Conservation (phyloP, 768 basidiomycete species). For the Boletus edulis region DNA sequence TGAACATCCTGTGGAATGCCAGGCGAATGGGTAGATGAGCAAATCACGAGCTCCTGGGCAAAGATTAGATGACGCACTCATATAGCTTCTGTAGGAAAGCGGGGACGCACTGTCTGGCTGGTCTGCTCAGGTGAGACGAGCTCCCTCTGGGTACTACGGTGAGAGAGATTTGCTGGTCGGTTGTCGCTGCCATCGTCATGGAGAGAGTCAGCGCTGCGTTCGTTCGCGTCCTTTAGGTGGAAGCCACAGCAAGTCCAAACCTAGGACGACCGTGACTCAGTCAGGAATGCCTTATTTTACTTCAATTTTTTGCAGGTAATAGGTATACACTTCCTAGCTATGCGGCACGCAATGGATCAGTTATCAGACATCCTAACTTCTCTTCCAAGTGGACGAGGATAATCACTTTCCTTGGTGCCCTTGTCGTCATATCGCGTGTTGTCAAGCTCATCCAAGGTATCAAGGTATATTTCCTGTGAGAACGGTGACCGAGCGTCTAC, state of each 20-base stretch:
- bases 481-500: no score
- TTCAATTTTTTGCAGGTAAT: no score
- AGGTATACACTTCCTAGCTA: no score
- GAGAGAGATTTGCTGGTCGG: conserved; percentile 61
- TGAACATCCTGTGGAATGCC: conserved; percentile 71
- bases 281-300: no score
- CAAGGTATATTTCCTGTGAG: no score
- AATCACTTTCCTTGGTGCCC: no score
- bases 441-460: no score
- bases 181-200: conserved; percentile 37
- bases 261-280: no score
- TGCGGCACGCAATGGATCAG: no score
- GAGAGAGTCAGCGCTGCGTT: neutral
- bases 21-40: conserved; percentile 7
- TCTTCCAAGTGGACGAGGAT: no score
- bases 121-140: conserved; percentile 42
- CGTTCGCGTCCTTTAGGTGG: neutral
- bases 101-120: conserved; percentile 57
- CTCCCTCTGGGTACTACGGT: conserved; percentile 42
- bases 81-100: conserved; percentile 93
- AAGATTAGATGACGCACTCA: conserved; percentile 52
- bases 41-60: conserved; percentile 5
- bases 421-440: no score
- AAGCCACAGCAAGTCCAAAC: neutral
- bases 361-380: no score